phyloP scores from a whole-genome alignment of 164 flowering plant species.

The Berberis vulgaris region DNA sequence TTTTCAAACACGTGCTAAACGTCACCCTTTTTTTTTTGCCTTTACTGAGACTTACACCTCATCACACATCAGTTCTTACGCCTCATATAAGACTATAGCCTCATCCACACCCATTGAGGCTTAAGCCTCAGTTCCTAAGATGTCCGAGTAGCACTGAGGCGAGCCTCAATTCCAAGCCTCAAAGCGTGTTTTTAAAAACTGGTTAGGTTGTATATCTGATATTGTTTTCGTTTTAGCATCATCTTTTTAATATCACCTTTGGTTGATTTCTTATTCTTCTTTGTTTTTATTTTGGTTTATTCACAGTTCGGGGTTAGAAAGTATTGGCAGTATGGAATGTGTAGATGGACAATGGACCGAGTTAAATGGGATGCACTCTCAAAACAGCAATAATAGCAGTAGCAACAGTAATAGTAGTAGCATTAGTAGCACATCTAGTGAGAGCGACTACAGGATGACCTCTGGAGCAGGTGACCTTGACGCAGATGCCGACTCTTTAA shows the following conservation, averaged over 20 bases:
- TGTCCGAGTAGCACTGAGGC: too few relatives aligned
- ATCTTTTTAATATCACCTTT: neutral
- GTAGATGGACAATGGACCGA: slow-evolving; percentile 43
- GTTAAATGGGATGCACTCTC: slow-evolving; percentile 23
- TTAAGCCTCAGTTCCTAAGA: too few relatives aligned
- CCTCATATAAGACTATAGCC: too few relatives aligned
- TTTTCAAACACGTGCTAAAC: too few relatives aligned
- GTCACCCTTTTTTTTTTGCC: too few relatives aligned
- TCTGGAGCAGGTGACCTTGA: slow-evolving; percentile 67
- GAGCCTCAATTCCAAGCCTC: too few relatives aligned
- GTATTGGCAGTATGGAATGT: slow-evolving; percentile 36
- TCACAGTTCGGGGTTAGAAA: slow-evolving; percentile 22
- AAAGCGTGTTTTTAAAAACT: too few relatives aligned
- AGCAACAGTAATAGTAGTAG: slow-evolving; percentile 79
- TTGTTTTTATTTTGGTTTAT: neutral
- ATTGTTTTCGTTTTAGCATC: neutral
- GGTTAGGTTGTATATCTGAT: too few relatives aligned
- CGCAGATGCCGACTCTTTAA: slow-evolving; percentile 94
- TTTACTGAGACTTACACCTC: too few relatives aligned
- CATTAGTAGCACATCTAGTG: slow-evolving; percentile 75
- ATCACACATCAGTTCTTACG: too few relatives aligned
- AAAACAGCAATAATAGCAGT: slow-evolving; percentile 82
- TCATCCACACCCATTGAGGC: too few relatives aligned
- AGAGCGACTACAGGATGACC: slow-evolving; percentile 54
- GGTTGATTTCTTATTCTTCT: neutral